Conservation (phyloP, 108 stramenopile genomes). For the Fragilaria radians region DNA sequence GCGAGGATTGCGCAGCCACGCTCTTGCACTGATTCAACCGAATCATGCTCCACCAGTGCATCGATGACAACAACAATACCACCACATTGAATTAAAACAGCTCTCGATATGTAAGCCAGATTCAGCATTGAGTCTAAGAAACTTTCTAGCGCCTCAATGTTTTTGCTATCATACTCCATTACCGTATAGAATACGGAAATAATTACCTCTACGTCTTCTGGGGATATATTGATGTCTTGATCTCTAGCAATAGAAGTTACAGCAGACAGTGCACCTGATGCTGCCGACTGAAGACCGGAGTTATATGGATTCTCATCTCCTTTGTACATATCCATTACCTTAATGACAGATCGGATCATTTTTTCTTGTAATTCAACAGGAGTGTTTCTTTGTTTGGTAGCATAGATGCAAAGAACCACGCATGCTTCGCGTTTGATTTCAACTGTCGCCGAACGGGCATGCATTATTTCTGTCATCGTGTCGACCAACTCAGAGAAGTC, state of each 20-base stretch:
- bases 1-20: slow-evolving; percentile 33
- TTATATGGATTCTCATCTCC: slow-evolving; percentile 12
- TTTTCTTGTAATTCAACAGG: background rate
- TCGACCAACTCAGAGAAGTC: background rate
- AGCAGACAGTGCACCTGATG: slow-evolving; percentile 18
- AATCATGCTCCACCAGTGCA: slow-evolving; percentile 25
- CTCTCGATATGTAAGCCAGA: slow-evolving; percentile 14
- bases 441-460: background rate
- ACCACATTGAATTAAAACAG: slow-evolving; percentile 23
- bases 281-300: slow-evolving; percentile 7
- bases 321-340: slow-evolving; percentile 6
- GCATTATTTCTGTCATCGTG: background rate
- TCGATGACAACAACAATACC: slow-evolving; percentile 38
- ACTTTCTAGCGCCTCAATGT: slow-evolving; percentile 8
- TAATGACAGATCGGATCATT: slow-evolving; percentile 10
- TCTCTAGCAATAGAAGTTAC: slow-evolving; percentile 13
- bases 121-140: slow-evolving; percentile 16
- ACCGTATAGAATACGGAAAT: slow-evolving; percentile 18
- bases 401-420: slow-evolving; percentile 19
- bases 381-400: slow-evolving; percentile 8
- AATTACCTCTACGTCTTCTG: slow-evolving; percentile 22
- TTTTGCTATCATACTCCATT: slow-evolving; percentile 17
- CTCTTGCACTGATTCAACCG: slow-evolving; percentile 16
- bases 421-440: slow-evolving; percentile 13
- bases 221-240: slow-evolving; percentile 12